These are phyloP conservation scores for Nakazawaea ishiwadae DNA, from an alignment of 805 yeast species.

Conservation along the genomic window DNA sequence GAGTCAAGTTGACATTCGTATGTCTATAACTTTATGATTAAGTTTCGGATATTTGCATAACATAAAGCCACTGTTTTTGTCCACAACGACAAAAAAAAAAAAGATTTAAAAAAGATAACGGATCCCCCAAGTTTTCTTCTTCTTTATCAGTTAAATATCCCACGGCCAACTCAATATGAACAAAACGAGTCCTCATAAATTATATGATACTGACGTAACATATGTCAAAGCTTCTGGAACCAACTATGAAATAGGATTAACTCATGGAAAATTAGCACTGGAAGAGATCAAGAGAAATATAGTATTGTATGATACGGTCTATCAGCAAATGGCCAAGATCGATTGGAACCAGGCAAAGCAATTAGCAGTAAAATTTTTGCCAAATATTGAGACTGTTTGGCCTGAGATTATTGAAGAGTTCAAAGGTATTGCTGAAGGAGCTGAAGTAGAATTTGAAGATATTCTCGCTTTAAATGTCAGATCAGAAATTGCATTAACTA, in stretches of 20 bases:
- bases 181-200: conserved; percentile 15
- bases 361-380: conserved; percentile 24
- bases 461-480: conserved; percentile 33
- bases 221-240: conserved; percentile 20
- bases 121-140: too few species aligned
- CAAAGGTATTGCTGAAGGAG: conserved; percentile 33
- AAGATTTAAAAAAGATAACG: too few species aligned
- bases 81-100: too few species aligned
- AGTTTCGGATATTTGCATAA: too few species aligned
- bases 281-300: conserved; percentile 24
- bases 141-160: too few species aligned
- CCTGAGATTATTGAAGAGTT: conserved; percentile 31
- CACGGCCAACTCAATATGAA: too few species aligned
- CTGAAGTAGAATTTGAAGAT: conserved; percentile 26
- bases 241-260: conserved; percentile 28
- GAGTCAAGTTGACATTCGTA: too few species aligned
- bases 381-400: conserved; percentile 21
- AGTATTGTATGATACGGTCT: conserved; percentile 24
- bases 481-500: conserved; percentile 32
- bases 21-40: too few species aligned
- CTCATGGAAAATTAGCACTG: conserved; percentile 30
- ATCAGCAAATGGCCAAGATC: conserved; percentile 19
- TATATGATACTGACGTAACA: conserved; percentile 23
- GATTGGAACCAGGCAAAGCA: conserved; percentile 26
- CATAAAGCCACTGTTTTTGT: too few species aligned